phyloP scores from a whole-genome alignment of 345 rosid genomes.

The Sisymbrium altissimum region DNA sequence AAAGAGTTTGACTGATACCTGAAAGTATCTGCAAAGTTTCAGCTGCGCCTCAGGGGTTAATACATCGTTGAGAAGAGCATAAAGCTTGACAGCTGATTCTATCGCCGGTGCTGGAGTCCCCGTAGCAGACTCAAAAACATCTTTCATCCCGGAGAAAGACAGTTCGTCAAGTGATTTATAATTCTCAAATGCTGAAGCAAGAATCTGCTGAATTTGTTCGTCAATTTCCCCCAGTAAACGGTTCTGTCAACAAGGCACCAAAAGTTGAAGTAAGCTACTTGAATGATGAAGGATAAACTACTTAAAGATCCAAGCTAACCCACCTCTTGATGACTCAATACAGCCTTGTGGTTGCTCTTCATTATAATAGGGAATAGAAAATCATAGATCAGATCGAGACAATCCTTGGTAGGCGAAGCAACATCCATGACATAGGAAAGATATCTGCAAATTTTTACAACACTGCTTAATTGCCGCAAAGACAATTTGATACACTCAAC shows the following conservation, averaged over 20 bases:
- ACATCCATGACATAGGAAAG: constrained; percentile 97
- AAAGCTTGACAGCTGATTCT: constrained; percentile 84
- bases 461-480: background rate
- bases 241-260: constrained; percentile 47
- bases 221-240: constrained; percentile 86
- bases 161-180: constrained; percentile 88
- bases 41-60: constrained; percentile 82
- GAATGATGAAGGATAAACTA: background rate
- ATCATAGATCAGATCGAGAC: constrained; percentile 68
- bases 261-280: constrained; percentile 25
- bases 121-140: constrained; percentile 67
- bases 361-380: constrained; percentile 67
- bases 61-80: constrained; percentile 78
- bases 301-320: background rate
- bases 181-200: constrained; percentile 71
- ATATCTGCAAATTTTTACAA: constrained; percentile 51
- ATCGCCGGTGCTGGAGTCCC: constrained; percentile 77
- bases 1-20: constrained; percentile 43
- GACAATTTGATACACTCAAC: background rate
- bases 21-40: constrained; percentile 77
- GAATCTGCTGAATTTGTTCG: constrained; percentile 80
- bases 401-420: constrained; percentile 90
- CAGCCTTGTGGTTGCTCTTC: constrained; percentile 62
- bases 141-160: constrained; percentile 63
- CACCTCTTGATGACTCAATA: constrained; percentile 96